Base-by-base conservation (phyloP, 768 basidiomycete species). In the Sarcodon sp. region DNA sequence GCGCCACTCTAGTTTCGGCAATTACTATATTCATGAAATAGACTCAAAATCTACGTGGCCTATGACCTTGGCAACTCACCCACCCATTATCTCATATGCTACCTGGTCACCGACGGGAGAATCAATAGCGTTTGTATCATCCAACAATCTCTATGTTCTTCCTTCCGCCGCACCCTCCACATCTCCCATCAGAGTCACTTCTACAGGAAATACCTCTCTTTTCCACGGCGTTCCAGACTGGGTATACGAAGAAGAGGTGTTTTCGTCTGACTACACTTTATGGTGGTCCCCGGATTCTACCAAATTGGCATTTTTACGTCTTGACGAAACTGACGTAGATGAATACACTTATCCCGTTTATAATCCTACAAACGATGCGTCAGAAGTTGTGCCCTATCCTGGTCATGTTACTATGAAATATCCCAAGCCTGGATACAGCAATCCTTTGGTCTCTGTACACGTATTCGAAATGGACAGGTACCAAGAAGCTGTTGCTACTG, bases 181-280 rank as follows among this genome's bases (percentile, higher is more conserved):
- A 1, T 54, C 67, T 11, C 68, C 81, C 8, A 82, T 93, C 45
- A 81, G 83, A 8, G 71, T 98, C 8, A 99, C 94, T 1, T 67
- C 70, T 1, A 77, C 81, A 11, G 96, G 96, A 0, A 87, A 83
- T 46, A 72, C 78, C 0, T 83, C 85, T 0, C 70, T 93, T 12
- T 96, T 98, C 70, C 80, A 97, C 57, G 96, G 96, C 6, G 86
- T 96, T 1, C 88, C 91, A 0, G 91, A 96, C 61, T 98, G 96
- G 94, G 94, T 97, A 4, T 93, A 93, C 62, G 91, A 94, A 61
- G 90, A 94, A 59, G 91, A 96, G 60, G 79, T 97, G 18, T 85
- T 91, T 55, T 66, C 72, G 3, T 59, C 66, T 35, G 77, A 91
- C 58, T 79, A 63, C 44, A 81, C 92, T 0, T 68, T 94, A 4